A percentile compares a stretch with the other conserved stretches of the same genome.
Conservation (phyloP, 140 eudicot species). For the Anethum foeniculum region DNA sequence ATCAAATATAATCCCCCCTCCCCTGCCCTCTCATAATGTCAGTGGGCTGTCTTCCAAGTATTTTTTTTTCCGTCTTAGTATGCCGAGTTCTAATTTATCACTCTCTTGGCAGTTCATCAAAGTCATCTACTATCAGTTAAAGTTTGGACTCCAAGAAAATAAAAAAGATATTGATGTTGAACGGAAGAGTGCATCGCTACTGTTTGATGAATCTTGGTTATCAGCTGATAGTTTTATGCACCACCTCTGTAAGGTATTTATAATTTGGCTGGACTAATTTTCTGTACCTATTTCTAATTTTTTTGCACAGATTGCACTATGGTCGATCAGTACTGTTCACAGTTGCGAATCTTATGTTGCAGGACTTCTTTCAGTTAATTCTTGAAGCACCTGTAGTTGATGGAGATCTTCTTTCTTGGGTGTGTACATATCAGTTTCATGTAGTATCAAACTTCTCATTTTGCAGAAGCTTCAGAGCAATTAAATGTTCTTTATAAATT, state of each 20-base stretch:
- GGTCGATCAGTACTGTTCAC: background rate
- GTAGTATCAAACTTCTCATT: background rate
- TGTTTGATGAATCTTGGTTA: conserved; percentile 77
- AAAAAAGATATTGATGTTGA: conserved; percentile 21
- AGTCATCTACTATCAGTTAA: conserved; percentile 68
- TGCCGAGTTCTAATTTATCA: conserved; percentile 16
- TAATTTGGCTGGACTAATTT: background rate
- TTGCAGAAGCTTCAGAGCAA: background rate
- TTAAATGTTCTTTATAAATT: background rate
- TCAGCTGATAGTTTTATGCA: conserved; percentile 81
- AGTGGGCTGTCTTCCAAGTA: background rate
- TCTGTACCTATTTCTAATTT: background rate
- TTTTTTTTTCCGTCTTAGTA: background rate
- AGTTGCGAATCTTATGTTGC: conserved; percentile 7
- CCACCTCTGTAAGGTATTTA: conserved; percentile 77
- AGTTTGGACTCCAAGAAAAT: conserved; percentile 65
- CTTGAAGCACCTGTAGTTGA: conserved; percentile 74
- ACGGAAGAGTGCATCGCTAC: conserved; percentile 38
- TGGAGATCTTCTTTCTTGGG: conserved; percentile 90
- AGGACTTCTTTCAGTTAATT: conserved; percentile 86
- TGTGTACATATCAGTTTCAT: conserved; percentile 23
- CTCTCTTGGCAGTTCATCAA: conserved; percentile 48
- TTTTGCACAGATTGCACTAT: background rate
- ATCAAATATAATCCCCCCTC: background rate
- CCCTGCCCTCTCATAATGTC: background rate